Evolutionary conservation across 352 stramenopile genomes (phyloP).

Genomic region (Phytophthora foliorum): DNA sequence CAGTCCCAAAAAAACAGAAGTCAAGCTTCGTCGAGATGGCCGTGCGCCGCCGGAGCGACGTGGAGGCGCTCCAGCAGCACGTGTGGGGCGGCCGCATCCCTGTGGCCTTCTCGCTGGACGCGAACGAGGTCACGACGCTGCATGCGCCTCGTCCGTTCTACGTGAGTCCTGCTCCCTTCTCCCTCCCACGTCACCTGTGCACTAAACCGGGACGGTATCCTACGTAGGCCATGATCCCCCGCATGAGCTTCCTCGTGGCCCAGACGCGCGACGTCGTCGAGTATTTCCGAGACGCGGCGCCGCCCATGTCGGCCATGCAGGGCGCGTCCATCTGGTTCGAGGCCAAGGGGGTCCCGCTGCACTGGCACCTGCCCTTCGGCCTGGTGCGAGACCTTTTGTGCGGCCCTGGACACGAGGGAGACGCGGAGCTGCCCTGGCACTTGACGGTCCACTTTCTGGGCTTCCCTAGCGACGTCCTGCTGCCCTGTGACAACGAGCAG

Average conservation of each 20-base stretch:
- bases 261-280: conserved; percentile 81
- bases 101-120: conserved; percentile 78
- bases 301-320: conserved; percentile 65
- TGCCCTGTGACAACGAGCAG: conserved; percentile 82
- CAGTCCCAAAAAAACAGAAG: no score
- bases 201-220: not conserved
- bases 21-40: no score
- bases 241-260: conserved; percentile 82
- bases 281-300: conserved; percentile 81
- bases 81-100: conserved; percentile 78
- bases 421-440: conserved; percentile 60
- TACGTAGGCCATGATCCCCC: conserved; percentile 79
- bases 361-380: conserved; percentile 85
- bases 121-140: conserved; percentile 84
- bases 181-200: no score
- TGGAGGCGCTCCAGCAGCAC: conserved; percentile 38
- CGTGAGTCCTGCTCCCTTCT: conserved; percentile 58
- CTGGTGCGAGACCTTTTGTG: conserved; percentile 72
- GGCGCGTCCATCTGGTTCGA: conserved; percentile 81
- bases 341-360: conserved; percentile 61
- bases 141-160: conserved; percentile 85
- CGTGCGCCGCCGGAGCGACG: no score
- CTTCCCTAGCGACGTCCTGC: conserved; percentile 64
- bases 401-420: conserved; percentile 12
- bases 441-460: conserved; percentile 87